Conservation (phyloP, 306 rosid genomes). For the Malus asiatica region DNA sequence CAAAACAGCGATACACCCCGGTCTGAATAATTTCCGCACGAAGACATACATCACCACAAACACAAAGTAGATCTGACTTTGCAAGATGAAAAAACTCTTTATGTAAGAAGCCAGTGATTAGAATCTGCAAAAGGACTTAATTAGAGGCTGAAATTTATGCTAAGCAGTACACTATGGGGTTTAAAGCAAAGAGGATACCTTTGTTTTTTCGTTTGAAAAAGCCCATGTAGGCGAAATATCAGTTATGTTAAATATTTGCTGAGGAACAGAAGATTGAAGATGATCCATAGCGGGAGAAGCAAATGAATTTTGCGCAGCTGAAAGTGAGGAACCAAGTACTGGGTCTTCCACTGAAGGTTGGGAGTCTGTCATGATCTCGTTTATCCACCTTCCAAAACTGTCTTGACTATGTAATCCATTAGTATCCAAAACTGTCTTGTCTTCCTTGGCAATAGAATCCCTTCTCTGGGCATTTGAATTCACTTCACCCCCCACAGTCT, state of each 20-base stretch:
- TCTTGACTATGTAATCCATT: conserved; percentile 67
- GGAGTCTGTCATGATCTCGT: conserved; percentile 45
- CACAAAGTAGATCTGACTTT: conserved; percentile 54
- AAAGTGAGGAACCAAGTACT: conserved; percentile 43
- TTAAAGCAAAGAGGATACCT: conserved; percentile 44
- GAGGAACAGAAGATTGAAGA: conserved; percentile 50
- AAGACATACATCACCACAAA: conserved; percentile 62
- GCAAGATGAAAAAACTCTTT: conserved; percentile 48
- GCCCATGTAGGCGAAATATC: conserved; percentile 81
- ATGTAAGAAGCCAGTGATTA: conserved; percentile 66
- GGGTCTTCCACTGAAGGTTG: conserved; percentile 48
- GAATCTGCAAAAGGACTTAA: conserved; percentile 47
- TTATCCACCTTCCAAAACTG: conserved; percentile 88
- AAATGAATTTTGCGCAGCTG: conserved; percentile 37
- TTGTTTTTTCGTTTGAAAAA: conserved; percentile 70
- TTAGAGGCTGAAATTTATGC: background rate
- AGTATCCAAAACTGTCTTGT: conserved; percentile 16
- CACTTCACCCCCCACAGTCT: conserved; percentile 29
- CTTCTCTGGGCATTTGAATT: conserved; percentile 34
- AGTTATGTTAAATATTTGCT: conserved; percentile 63
- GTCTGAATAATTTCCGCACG: conserved; percentile 60
- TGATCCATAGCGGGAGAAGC: conserved; percentile 33
- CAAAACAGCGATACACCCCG: conserved; percentile 80
- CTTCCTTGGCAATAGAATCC: conserved; percentile 15
- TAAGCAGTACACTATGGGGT: background rate